Base-by-base conservation (phyloP, 2,329 filamentous ascomycete genomes). In the Verticillium isaacii region DNA sequence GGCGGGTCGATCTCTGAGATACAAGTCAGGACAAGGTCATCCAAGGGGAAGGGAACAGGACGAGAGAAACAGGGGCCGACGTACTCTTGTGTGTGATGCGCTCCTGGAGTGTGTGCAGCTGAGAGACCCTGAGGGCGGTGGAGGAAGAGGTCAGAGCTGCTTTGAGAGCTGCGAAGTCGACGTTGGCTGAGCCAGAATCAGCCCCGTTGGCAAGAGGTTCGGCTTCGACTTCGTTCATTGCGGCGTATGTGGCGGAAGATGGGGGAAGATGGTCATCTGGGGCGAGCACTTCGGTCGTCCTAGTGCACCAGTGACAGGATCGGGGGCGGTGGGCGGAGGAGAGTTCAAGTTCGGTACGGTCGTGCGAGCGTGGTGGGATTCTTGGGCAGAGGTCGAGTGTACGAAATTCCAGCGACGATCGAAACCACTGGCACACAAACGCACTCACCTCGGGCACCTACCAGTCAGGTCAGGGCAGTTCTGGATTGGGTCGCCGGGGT, bases 91-190 rank as follows among this genome's bases (percentile, higher is more conserved):
- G 79, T 61, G 72, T 74, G 64, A 89, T 74, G 66, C 78, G 80
- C 63, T 89, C 86, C 66, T 87, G 81, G 55, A 90, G 75, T 45
- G 70, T 68, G 63, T 81, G 81, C 63, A 90, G 74, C 68, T 83
- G 80, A 59, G 80, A 71, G 66, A 85, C 82, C 57, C 88, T 82
- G 23, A 74, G 68, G 37, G 77, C 75, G 15, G 87, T 89, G 8
- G 88, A 90, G 56, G 88, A 89, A 52, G 86, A 88, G 59, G 80
- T 78, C 63, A 90, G 74, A 59, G 81, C 82, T 57, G 77, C 74
- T 68, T 78, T 81, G 60, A 77, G 77, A 63, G 78, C 75, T 60
- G 73, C 73, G 67, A 85, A 74, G 73, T 88, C 82, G 65, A 87
- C 73, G 67, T 71, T 70, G 67, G 74, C 70, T 62, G 72, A 68